These are phyloP conservation scores for Curvularia hawaiiensis DNA, from an alignment of 2,329 filamentous ascomycete genomes.

Conservation along the genomic window DNA sequence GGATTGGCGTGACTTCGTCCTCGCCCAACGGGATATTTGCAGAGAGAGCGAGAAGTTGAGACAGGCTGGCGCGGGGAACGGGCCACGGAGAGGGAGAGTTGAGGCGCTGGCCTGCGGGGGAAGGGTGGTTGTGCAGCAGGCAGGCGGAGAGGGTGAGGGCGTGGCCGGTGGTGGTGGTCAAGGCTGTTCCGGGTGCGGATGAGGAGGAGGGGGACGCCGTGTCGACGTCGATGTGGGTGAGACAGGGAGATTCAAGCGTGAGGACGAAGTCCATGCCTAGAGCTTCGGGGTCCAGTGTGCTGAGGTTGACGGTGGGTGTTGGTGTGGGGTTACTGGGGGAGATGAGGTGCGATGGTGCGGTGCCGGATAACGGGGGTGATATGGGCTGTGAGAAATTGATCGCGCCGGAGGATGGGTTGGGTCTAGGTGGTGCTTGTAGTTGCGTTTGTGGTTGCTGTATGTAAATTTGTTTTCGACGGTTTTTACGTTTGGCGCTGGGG, in stretches of 20 bases:
- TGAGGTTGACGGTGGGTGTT: not conserved
- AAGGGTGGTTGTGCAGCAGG: conserved; percentile 28
- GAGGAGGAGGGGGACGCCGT: not conserved
- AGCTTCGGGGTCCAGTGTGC: conserved; percentile 22
- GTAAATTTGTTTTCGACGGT: conserved; percentile 9
- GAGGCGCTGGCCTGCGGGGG: conserved; percentile 9
- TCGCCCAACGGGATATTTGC: conserved; percentile 25
- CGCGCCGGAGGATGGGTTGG: not conserved
- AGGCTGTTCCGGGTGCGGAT: not conserved
- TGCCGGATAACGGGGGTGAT: not conserved
- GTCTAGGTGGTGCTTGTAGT: not conserved
- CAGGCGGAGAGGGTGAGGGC: conserved; percentile 38
- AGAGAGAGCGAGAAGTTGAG: conserved; percentile 28
- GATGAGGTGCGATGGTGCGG: not conserved
- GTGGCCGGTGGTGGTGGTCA: conserved; percentile 33
- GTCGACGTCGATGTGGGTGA: conserved; percentile 33
- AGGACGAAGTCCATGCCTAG: conserved; percentile 44
- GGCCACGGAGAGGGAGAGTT: conserved; percentile 19
- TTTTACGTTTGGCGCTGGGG: not conserved
- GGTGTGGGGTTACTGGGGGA: not conserved
- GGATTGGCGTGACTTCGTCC: conserved; percentile 44
- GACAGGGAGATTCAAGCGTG: conserved; percentile 45
- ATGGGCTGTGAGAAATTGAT: not conserved
- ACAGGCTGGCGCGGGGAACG: conserved; percentile 22
- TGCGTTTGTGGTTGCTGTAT: not conserved